phyloP scores from a whole-genome alignment of 139 green algal species.

The Chlorella sorokiniana region DNA sequence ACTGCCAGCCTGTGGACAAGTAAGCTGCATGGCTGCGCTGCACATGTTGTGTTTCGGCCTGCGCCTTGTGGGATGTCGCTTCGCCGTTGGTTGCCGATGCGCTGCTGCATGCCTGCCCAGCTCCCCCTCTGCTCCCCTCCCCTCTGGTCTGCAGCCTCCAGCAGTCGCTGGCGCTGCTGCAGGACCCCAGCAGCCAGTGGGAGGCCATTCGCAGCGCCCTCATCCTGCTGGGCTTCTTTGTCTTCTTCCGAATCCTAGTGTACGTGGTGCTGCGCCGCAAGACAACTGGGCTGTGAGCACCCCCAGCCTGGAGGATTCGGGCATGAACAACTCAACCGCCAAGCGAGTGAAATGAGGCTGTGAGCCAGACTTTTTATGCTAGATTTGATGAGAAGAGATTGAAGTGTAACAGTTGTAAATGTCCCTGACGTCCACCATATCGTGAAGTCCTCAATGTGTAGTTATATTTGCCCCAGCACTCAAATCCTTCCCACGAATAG shows the following conservation, averaged over 20 bases:
- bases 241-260: conserved; percentile 27
- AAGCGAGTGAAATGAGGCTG: no score
- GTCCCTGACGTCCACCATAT: no score
- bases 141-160: conserved; percentile 19
- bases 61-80: not conserved
- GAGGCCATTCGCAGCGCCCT: conserved; percentile 36
- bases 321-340: no score
- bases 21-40: not conserved
- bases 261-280: conserved; percentile 44
- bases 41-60: no score
- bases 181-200: conserved; percentile 32
- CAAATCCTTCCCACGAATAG: no score
- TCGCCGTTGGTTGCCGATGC: no score
- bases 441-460: no score
- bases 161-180: conserved; percentile 16
- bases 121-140: not conserved
- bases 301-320: no score
- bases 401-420: no score
- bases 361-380: no score
- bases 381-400: no score
- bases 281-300: conserved; percentile 21
- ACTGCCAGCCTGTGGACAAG: conserved; percentile 30
- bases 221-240: conserved; percentile 40
- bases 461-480: no score
- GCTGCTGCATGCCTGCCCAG: not conserved